Evolutionary conservation across 1,284 basidiomycete species (phyloP).

Genomic region (Papiliotrema flavescens): DNA sequence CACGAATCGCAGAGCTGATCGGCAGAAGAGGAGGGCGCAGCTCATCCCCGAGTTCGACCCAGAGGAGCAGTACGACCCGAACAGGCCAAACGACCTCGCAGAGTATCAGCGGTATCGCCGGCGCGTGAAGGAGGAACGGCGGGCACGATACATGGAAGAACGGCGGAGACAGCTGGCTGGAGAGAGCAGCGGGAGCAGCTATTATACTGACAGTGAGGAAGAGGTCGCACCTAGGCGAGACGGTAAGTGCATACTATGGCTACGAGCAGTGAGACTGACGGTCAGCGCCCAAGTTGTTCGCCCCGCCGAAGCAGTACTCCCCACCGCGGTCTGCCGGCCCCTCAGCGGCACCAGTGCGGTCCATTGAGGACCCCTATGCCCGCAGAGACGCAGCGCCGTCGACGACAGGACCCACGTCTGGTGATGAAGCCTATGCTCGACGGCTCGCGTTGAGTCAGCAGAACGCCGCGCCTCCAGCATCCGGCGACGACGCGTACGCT

Average conservation of each 20-base stretch:
- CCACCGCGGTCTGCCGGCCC: constrained; percentile 12
- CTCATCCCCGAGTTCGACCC: constrained; percentile 42
- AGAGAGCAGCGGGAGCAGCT: constrained; percentile 30
- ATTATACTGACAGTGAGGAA: constrained; percentile 43
- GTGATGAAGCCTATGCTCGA: constrained; percentile 8
- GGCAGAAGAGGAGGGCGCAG: constrained; percentile 18
- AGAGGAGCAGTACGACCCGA: constrained; percentile 47
- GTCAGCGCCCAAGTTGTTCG: constrained; percentile 43
- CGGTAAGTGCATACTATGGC: constrained; percentile 26
- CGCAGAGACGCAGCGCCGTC: too few relatives aligned
- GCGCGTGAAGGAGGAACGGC: constrained; percentile 32
- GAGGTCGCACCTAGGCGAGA: constrained; percentile 41
- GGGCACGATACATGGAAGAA: constrained; percentile 23
- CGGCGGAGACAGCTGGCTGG: constrained; percentile 27
- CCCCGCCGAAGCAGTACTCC: constrained; percentile 40
- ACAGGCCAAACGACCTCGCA: constrained; percentile 46
- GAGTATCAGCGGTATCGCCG: constrained; percentile 46
- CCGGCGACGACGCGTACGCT: constrained; percentile 44
- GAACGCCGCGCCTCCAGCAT: constrained; percentile 18
- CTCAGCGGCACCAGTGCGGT: too few relatives aligned
- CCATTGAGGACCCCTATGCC: too few relatives aligned
- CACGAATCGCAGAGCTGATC: neutral
- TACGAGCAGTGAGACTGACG: neutral
- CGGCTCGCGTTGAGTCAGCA: constrained; percentile 2
- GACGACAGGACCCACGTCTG: neutral